These are phyloP conservation scores for Aeschynomene evenia DNA, from an alignment of 306 rosid genomes.

Conservation along the genomic window DNA sequence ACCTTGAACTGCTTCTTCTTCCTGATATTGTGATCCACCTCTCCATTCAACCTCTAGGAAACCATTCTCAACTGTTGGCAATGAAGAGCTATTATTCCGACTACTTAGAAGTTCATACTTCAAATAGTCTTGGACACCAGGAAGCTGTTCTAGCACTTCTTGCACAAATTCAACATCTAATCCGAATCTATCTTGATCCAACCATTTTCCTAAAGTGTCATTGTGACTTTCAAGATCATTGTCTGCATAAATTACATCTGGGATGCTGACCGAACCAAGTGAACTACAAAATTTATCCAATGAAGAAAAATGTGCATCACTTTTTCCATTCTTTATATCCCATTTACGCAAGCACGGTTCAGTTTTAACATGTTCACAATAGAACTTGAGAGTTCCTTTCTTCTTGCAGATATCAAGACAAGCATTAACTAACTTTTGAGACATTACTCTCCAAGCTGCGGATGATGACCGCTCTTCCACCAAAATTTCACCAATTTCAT, in stretches of 20 bases:
- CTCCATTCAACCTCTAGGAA: slow-evolving; percentile 50
- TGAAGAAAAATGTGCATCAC: slow-evolving; percentile 35
- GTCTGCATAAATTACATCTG: slow-evolving; percentile 45
- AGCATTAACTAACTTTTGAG: slow-evolving; percentile 57
- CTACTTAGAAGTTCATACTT: slow-evolving; percentile 56
- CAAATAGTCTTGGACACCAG: slow-evolving; percentile 54
- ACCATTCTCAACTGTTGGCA: slow-evolving; percentile 80
- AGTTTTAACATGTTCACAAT: slow-evolving; percentile 64
- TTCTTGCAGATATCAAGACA: slow-evolving; percentile 59
- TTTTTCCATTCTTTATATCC: slow-evolving; percentile 33
- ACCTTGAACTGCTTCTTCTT: slow-evolving; percentile 48
- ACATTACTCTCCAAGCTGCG: slow-evolving; percentile 71
- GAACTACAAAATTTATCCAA: slow-evolving; percentile 68
- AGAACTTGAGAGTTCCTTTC: slow-evolving; percentile 60
- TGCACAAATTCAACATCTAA: slow-evolving; percentile 88
- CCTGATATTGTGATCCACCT: slow-evolving; percentile 52
- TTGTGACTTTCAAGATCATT: slow-evolving; percentile 43
- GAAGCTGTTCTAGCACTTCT: slow-evolving; percentile 81
- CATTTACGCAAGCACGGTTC: slow-evolving; percentile 35
- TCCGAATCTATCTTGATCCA: slow-evolving; percentile 95
- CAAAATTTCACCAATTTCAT: slow-evolving; percentile 81
- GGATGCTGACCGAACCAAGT: slow-evolving; percentile 44
- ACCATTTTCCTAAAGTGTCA: slow-evolving; percentile 65
- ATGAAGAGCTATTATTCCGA: slow-evolving; percentile 54
- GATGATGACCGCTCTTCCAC: slow-evolving; percentile 70